phyloP scores from a whole-genome alignment of 768 basidiomycete species.

The Calvatia gigantea region DNA sequence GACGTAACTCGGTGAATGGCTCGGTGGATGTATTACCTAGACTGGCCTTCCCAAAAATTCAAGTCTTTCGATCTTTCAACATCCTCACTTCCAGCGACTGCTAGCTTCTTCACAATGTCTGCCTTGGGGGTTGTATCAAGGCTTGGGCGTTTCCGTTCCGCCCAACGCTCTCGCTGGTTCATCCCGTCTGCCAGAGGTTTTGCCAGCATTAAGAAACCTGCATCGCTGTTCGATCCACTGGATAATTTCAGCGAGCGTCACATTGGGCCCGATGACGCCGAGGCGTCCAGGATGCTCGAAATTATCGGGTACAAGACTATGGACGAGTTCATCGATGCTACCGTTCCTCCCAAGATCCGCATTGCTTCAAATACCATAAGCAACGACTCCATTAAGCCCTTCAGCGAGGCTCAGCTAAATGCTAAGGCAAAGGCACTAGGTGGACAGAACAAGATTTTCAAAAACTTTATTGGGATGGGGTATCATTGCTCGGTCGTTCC shows the following conservation, averaged over 20 bases:
- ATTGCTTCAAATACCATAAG: conserved; percentile 58
- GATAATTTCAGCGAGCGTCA: conserved; percentile 91
- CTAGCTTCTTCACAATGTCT: conserved; percentile 24
- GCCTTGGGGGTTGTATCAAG: conserved; percentile 26
- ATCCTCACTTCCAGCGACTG: conserved; percentile 11
- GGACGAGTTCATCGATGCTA: conserved; percentile 81
- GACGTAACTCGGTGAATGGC: conserved; percentile 56
- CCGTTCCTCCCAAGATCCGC: conserved; percentile 80
- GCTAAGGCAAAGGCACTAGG: conserved; percentile 73
- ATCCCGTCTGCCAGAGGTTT: conserved; percentile 34
- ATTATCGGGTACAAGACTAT: conserved; percentile 82
- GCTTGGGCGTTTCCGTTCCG: conserved; percentile 23
- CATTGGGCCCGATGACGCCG: conserved; percentile 85
- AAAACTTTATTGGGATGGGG: conserved; percentile 98
- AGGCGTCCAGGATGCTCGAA: conserved; percentile 78
- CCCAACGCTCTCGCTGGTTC: conserved; percentile 16
- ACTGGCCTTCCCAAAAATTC: conserved; percentile 22
- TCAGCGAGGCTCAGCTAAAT: conserved; percentile 86
- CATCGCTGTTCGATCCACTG: conserved; percentile 75
- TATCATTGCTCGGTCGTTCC: conserved; percentile 95
- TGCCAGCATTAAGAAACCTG: conserved; percentile 57
- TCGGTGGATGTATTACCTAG: conserved; percentile 40
- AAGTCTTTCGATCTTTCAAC: conserved; percentile 17
- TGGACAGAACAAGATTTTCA: conserved; percentile 74
- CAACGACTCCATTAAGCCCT: conserved; percentile 64